Evolutionary conservation across 345 rosid genomes (phyloP), one percentile per base, ranked within the genome.

Genomic region (Geranium rotundifolium): DNA sequence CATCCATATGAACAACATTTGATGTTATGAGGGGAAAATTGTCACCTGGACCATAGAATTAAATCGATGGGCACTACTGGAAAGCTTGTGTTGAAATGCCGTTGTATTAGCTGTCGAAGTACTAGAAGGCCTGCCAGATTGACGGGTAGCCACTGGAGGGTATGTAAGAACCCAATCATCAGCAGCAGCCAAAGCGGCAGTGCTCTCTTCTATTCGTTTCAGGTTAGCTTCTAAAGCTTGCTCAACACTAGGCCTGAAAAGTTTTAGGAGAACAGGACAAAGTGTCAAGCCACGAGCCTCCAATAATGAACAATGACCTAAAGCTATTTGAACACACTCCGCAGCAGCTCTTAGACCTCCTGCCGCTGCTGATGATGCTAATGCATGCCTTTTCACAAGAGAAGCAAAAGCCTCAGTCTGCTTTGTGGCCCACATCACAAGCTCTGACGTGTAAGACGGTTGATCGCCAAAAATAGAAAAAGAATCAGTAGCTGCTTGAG

Each of bases 331-430:
- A 70, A 90, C 99, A 74, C 99, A 95, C 73, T 95, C 99, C 65
- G 96, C 97, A 27, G 99, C 99, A 64, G 97, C 92, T 82, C 99
- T 81, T 69, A 95, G 81, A 61, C 99, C 99, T 57, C 97, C 99
- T 54, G 97, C 99, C 73, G 99, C 97, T 56, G 97, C 96, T 59
- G 99, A 86, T 58, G 99, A 95, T 50, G 97, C 87, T 71, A 95
- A 77, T 62, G 99, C 97, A 64, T 95, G 99, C 69, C 99, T 82
- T 78, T 90, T 86, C 60, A 95, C 96, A 76, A 90, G 99, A 71
- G 72, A 79, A 61, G 96, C 89, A 79, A 90, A 90, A 12, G 89
- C 78, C 81, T 95, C 95, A 1, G 88, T 84, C 77, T 90, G 97
- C 80, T 84, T 85, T 34, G 95, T 85, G 54, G 99, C 96, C 99